Evolutionary conservation across 768 basidiomycete genomes (phyloP), one percentile per base, ranked within the genome.

Genomic region (Trametes villosa): DNA sequence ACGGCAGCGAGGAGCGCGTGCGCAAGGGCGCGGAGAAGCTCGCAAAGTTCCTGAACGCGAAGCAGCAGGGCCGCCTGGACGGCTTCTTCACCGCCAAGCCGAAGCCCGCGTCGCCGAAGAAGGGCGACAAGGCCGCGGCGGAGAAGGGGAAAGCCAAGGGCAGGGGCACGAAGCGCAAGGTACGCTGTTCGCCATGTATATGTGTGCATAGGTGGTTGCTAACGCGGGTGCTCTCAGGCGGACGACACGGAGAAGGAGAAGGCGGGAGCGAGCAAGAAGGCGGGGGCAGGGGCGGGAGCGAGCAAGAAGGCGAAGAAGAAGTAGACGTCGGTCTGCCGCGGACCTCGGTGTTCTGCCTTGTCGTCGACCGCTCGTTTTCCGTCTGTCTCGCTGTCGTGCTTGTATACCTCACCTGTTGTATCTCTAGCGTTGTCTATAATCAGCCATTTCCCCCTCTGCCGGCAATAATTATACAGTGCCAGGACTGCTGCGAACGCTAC

Each of bases 31-130:
- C 92, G 4, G 94, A 97, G 46, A 97, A 98, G 71, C 83, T 99
- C 42, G 79, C 86, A 47, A 97, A 95, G 68, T 90, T 85, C 73
- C 78, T 98, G 50, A 87, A 85, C 53, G 85, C 87, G 33, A 98
- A 98, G 71, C 97, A 98, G 68, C 97, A 99, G 75, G 96, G 97
- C 9, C 87, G 97, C 11, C 81, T 99, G 15, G 97, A 98, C 68
- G 90, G 94, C 0, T 99, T 99, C 77, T 99, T 99, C 76, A 85
- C 88, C 1, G 85, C 86, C 12, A 86, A 90, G 68, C 75, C 84
- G 2, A 86, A 86, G 64, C 63, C n/a, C n/a, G n/a, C 70, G 3
- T 77, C 84, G 6, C 83, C 85, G 56, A 29, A 49, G 17, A 82
- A 85, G 41, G 74, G 74, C 17, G 75, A 74, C 17, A 75, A 75